A percentile compares a stretch with the other conserved stretches of the same genome.
phyloP scores from a whole-genome alignment of 805 yeast genomes.

The Saccharomycopsis sp. region DNA sequence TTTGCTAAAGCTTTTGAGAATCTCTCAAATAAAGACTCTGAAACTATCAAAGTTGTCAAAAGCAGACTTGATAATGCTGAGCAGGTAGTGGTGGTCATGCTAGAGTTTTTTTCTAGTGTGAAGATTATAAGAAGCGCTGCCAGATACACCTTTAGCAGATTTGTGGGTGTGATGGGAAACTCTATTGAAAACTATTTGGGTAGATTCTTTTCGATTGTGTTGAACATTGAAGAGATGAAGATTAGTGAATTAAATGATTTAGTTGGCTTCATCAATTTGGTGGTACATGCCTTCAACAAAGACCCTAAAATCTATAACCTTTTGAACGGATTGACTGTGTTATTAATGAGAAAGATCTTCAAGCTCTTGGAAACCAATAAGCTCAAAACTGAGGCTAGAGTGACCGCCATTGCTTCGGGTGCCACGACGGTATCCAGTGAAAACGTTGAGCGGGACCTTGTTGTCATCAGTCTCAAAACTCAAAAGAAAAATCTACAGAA shows the following conservation, averaged over 20 bases:
- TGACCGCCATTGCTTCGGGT: conserved; percentile 22
- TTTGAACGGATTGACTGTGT: conserved; percentile 64
- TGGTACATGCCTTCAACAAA: conserved; percentile 67
- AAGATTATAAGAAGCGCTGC: conserved; percentile 78
- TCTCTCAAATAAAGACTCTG: conserved; percentile 20
- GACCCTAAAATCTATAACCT: conserved; percentile 66
- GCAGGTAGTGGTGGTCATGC: conserved; percentile 74
- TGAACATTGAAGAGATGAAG: conserved; percentile 51
- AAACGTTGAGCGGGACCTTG: conserved; percentile 20
- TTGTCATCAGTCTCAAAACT: not conserved
- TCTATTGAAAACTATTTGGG: conserved; percentile 48
- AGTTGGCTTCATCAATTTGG: conserved; percentile 79
- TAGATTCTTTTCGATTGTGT: conserved; percentile 61
- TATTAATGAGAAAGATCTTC: conserved; percentile 63
- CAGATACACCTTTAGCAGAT: conserved; percentile 79
- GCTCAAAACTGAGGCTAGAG: conserved; percentile 33
- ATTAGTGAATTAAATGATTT: conserved; percentile 71
- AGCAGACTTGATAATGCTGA: conserved; percentile 61
- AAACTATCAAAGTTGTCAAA: conserved; percentile 24
- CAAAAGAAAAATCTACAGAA: conserved; percentile 46
- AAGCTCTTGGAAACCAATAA: conserved; percentile 37
- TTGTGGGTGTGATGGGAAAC: conserved; percentile 65
- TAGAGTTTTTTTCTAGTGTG: conserved; percentile 62
- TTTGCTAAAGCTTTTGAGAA: conserved; percentile 79
- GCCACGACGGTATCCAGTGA: conserved; percentile 5